Base-by-base conservation (phyloP, 163 green algal genomes). In the Scenedesmus sp. region DNA sequence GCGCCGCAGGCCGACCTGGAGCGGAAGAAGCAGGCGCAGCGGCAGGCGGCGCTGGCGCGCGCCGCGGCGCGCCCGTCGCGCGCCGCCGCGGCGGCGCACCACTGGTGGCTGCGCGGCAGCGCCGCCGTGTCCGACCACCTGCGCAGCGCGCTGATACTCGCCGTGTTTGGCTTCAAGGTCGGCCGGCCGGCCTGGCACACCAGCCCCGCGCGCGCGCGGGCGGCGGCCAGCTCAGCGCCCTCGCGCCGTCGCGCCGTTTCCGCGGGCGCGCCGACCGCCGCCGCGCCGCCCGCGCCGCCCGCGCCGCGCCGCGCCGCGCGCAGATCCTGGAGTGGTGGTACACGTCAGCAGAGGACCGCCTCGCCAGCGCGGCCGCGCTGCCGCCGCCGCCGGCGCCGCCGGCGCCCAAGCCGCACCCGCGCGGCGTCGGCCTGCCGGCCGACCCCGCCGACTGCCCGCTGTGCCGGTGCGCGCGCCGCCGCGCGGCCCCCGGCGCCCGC, bases 241-340 rank as follows among this genome's bases (percentile, higher is more conserved):
- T n/a, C n/a, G n/a, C n/a, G n/a, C n/a, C n/a, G n/a, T n/a, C n/a
- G n/a, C n/a, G n/a, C n/a, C n/a, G n/a, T n/a, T n/a, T n/a, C n/a
- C n/a, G n/a, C n/a, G n/a, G n/a, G n/a, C n/a, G n/a, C n/a, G n/a
- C n/a, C n/a, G n/a, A n/a, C n/a, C n/a, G n/a, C n/a, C n/a, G n/a
- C n/a, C n/a, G n/a, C n/a, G n/a, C n/a, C n/a, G n/a, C n/a, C n/a
- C n/a, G n/a, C n/a, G n/a, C n/a, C n/a, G n/a, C n/a, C n/a, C n/a
- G n/a, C n/a, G n/a, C n/a, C n/a, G n/a, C n/a, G n/a, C n/a, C n/a
- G n/a, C n/a, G n/a, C n/a, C n/a, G n/a, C n/a, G n/a, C 50, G 70
- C 87, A 97, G 92, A 83, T 97, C 11, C 80, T 98, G 33, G 95
- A 98, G 88, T 98, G 95, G 95, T 98, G 95, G 95, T 98, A 96